Evolutionary conservation across 108 stramenopile genomes (phyloP), one percentile per base, ranked within the genome.

Genomic region (Cylindrotheca closterium): DNA sequence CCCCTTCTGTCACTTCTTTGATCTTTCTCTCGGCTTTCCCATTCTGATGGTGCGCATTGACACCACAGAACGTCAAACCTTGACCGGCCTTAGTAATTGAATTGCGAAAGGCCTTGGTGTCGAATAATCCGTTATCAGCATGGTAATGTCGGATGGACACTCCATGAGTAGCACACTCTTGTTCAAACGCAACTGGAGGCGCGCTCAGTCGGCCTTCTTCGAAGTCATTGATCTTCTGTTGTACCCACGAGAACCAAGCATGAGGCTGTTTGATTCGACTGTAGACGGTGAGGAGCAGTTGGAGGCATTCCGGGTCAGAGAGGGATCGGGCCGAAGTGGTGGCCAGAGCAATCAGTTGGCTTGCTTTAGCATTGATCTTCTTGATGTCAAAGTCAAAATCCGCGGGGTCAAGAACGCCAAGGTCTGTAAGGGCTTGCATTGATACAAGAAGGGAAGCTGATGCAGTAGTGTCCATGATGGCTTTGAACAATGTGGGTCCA

Each of bases 11-110:
- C 0, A 83, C 51, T 7, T 51, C 27, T 30, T 55, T 50, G 53
- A 79, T 83, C 8, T 50, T 57, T 1, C 56, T 21, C 67, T 87
- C 81, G 7, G 78, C 74, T 0, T 73, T 71, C 7, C 81, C 85
- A n/a, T 83, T 83, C 45, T 78, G 78, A 30, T 76, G 68, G n/a
- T n/a, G n/a, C n/a, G n/a, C n/a, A n/a, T n/a, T n/a, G n/a, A n/a
- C n/a, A n/a, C n/a, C n/a, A n/a, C n/a, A n/a, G n/a, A n/a, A n/a
- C n/a, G n/a, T n/a, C n/a, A n/a, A n/a, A n/a, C n/a, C n/a, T n/a
- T n/a, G n/a, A n/a, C n/a, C n/a, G n/a, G n/a, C n/a, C n/a, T n/a
- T n/a, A n/a, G n/a, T 48, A 30, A 48, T 33, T 1, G 46, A 47
- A 0, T 69, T 33, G 3, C 58, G 19, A 47, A 66, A 79, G 0